phyloP scores from a whole-genome alignment of 2,329 filamentous ascomycete genomes.

The Fusarium fracticaudum region DNA sequence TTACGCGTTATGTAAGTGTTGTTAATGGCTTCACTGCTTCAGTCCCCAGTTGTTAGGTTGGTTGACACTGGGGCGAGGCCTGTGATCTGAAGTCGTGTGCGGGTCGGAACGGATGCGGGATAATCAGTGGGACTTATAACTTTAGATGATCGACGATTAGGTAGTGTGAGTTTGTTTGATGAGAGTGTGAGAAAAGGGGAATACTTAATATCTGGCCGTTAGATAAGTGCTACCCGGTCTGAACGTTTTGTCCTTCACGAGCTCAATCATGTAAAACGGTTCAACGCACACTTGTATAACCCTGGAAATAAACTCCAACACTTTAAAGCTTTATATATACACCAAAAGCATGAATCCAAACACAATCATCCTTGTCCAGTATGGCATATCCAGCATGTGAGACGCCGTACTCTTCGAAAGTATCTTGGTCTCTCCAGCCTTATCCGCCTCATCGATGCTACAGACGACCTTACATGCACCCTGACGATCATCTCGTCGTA shows the following conservation, averaged over 20 bases:
- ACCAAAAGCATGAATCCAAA: neutral
- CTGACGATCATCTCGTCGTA: slow-evolving; percentile 43
- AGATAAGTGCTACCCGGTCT: neutral
- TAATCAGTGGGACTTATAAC: slow-evolving; percentile 2
- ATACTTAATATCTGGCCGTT: neutral
- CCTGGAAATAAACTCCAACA: neutral
- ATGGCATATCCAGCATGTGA: neutral
- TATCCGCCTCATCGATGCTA: slow-evolving; percentile 48
- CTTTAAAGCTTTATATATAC: neutral
- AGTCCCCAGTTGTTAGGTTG: neutral
- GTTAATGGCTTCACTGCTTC: neutral
- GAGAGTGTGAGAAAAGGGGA: neutral
- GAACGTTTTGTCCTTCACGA: neutral
- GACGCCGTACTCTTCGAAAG: slow-evolving; percentile 41
- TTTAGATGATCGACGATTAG: neutral
- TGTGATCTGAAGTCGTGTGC: slow-evolving; percentile 4
- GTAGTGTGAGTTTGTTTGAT: slow-evolving; percentile 1
- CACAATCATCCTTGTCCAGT: neutral
- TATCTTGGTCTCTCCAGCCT: slow-evolving; percentile 36
- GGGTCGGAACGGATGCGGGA: slow-evolving; percentile 10
- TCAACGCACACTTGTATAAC: neutral
- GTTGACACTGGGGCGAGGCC: neutral
- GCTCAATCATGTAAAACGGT: neutral
- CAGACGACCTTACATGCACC: slow-evolving; percentile 44
- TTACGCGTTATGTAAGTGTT: slow-evolving; percentile 19